Evolutionary conservation across 1,139 yeast species (phyloP).

Genomic region (Pichia sp.): DNA sequence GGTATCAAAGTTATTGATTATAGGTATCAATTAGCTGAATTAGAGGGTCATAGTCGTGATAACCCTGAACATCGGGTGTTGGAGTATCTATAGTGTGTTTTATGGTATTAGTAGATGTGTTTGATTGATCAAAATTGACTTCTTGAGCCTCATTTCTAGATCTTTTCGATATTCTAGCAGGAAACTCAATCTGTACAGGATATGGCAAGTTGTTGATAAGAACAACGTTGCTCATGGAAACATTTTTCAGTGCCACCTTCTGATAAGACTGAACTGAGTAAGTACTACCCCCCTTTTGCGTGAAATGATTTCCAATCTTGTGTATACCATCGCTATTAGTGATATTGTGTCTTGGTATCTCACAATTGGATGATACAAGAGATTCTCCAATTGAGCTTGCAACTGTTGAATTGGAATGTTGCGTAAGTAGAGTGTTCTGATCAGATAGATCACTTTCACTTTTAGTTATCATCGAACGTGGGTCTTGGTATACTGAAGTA

Average conservation of each 20-base stretch:
- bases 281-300: no score
- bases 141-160: background rate
- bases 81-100: background rate
- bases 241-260: slow-evolving; percentile 7
- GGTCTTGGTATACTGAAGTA: no score
- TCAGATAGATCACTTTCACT: slow-evolving; percentile 4
- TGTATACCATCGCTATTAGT: background rate
- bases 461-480: no score
- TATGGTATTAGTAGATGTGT: no score
- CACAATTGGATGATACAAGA: background rate
- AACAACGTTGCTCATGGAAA: slow-evolving; percentile 15
- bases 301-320: background rate
- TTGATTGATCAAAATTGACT: background rate
- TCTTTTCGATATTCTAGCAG: slow-evolving; percentile 20
- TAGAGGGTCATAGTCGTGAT: slow-evolving; percentile 4
- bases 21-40: slow-evolving; percentile 7
- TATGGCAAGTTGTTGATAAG: slow-evolving; percentile 23
- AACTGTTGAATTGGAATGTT: slow-evolving; percentile 1
- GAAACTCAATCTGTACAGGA: slow-evolving; percentile 22
- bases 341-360: no score
- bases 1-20: slow-evolving; percentile 1
- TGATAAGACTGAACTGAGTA: slow-evolving; percentile 4
- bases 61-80: background rate
- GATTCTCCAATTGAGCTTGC: background rate
- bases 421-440: slow-evolving; percentile 6